These are phyloP conservation scores for Serendipita vermifera DNA, from an alignment of 768 basidiomycete genomes.

Conservation along the genomic window DNA sequence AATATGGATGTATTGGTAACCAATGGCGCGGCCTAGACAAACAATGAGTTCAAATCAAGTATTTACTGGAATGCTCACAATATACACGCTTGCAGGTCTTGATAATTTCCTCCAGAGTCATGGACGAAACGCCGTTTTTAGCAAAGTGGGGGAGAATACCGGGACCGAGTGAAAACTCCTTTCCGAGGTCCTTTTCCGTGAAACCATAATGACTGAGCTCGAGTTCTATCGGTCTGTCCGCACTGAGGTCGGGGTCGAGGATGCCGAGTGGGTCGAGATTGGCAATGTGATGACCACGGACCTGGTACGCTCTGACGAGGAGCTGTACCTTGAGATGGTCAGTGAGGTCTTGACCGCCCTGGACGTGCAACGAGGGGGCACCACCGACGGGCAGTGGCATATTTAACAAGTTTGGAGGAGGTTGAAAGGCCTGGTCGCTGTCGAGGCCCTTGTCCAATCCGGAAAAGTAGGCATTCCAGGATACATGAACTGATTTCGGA, in stretches of 20 bases:
- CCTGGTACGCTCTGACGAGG: constrained; percentile 96
- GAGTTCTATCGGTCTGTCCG: constrained; percentile 72
- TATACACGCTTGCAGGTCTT: constrained; percentile 84
- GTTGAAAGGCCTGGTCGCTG: constrained; percentile 68
- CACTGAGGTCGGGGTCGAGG: constrained; percentile 72
- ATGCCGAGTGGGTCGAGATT: constrained; percentile 94
- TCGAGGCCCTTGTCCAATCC: constrained; percentile 82
- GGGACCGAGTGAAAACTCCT: constrained; percentile 86
- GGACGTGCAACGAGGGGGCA: constrained; percentile 56
- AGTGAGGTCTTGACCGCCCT: constrained; percentile 59
- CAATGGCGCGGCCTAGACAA: constrained; percentile 62
- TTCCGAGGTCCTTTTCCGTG: constrained; percentile 85
- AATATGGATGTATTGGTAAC: constrained; percentile 89
- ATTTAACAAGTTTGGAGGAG: constrained; percentile 56
- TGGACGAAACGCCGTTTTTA: constrained; percentile 68
- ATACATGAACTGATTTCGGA: constrained; percentile 80
- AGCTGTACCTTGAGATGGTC: constrained; percentile 97
- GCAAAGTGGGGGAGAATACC: constrained; percentile 95
- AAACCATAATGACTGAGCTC: constrained; percentile 92
- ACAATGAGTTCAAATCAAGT: background rate
- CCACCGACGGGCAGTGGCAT: constrained; percentile 59
- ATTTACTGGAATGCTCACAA: constrained; percentile 41
- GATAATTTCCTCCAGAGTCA: constrained; percentile 87
- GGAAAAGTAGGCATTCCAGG: constrained; percentile 90
- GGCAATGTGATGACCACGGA: constrained; percentile 92